These are phyloP conservation scores for Strobilomyces echinocephalus DNA, from an alignment of 768 basidiomycete species.

Conservation along the genomic window DNA sequence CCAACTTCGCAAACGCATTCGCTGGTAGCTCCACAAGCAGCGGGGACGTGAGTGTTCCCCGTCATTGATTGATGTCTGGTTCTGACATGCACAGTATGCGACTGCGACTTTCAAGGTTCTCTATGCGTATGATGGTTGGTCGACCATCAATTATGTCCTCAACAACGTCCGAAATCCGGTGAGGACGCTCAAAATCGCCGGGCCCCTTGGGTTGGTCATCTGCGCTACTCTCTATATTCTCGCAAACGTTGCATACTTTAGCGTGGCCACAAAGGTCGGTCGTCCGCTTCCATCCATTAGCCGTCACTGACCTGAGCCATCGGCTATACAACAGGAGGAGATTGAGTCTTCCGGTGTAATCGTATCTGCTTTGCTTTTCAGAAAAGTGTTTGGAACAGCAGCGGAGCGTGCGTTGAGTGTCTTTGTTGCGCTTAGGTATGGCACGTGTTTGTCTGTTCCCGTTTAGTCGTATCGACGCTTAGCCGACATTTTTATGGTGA, in stretches of 20 bases:
- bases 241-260: neutral
- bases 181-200: neutral
- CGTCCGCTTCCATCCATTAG: too few species aligned
- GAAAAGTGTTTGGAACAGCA: conserved; percentile 49
- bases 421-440: conserved; percentile 52
- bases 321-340: too few species aligned
- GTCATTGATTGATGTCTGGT: neutral
- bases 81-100: neutral
- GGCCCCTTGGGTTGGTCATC: neutral
- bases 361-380: conserved; percentile 44
- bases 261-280: neutral
- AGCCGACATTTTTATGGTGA: neutral
- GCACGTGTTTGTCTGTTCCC: neutral
- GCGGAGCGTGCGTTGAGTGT: conserved; percentile 51
- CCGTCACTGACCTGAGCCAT: neutral
- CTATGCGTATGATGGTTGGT: neutral
- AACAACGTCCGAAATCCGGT: neutral
- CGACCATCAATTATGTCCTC: neutral
- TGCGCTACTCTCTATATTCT: neutral
- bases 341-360: too few species aligned
- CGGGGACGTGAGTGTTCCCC: conserved; percentile 36
- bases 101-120: neutral
- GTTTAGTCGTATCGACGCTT: neutral
- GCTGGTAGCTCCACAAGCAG: conserved; percentile 50
- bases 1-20: conserved; percentile 55